phyloP scores from a whole-genome alignment of 805 yeast species.

The Zygosaccharomyces bisporus region DNA sequence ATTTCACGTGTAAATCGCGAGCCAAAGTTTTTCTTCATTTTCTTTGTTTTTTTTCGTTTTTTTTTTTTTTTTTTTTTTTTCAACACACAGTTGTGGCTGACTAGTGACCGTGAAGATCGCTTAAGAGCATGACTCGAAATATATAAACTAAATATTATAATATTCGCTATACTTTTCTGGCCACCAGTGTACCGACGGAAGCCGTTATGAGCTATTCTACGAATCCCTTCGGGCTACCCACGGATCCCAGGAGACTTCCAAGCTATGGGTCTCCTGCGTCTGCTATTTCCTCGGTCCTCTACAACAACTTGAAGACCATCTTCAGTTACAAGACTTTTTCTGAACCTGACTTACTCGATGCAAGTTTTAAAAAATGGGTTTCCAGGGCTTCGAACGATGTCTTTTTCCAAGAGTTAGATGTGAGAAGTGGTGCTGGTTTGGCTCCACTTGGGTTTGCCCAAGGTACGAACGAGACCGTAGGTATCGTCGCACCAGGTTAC shows the following conservation, averaged over 20 bases:
- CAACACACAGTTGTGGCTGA: constrained; percentile 20
- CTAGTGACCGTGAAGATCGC: neutral
- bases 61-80: neutral
- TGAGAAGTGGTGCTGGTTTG: constrained; percentile 80
- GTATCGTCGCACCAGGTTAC: constrained; percentile 56
- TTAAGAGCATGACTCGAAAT: neutral
- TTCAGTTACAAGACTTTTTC: constrained; percentile 69
- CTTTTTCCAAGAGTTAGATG: constrained; percentile 47
- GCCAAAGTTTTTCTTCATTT: constrained; percentile 4
- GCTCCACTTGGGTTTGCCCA: constrained; percentile 67
- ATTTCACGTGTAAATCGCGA: neutral
- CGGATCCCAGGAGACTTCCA: constrained; percentile 50
- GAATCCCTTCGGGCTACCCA: constrained; percentile 60
- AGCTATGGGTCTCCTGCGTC: constrained; percentile 53
- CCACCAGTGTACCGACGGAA: neutral
- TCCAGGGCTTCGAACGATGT: constrained; percentile 18
- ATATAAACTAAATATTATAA: neutral
- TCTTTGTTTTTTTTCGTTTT: no score
- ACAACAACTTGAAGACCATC: constrained; percentile 47
- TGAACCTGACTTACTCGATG: constrained; percentile 57
- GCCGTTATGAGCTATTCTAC: constrained; percentile 24
- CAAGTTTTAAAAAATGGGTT: constrained; percentile 59
- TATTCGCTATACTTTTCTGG: neutral
- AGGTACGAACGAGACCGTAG: constrained; percentile 37
- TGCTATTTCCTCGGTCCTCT: constrained; percentile 52